Conservation (phyloP, 1,284 basidiomycete genomes). For the Boletus austroedulis region DNA sequence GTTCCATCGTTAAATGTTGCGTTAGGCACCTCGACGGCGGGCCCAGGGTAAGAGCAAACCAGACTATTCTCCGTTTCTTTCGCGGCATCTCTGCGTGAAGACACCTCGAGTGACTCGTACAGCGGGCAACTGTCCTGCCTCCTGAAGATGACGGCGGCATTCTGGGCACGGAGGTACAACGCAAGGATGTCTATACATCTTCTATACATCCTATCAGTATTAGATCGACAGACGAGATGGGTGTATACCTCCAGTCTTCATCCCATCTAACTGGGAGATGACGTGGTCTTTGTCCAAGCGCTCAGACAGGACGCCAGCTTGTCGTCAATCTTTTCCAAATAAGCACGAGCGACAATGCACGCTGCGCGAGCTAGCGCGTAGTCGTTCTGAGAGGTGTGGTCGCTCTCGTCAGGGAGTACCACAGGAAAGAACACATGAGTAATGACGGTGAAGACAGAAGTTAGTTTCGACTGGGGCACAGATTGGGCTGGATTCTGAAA, state of each 20-base stretch:
- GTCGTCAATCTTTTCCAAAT: neutral
- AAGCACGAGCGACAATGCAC: neutral
- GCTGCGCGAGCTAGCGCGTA: neutral
- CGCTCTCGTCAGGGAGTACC: too few relatives aligned
- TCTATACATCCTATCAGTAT: neutral
- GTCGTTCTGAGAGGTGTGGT: slow-evolving; percentile 60
- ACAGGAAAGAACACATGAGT: too few relatives aligned
- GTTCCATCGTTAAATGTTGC: neutral
- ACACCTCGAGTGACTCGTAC: neutral
- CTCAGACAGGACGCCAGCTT: neutral
- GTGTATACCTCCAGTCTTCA: neutral
- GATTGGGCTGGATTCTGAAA: too few relatives aligned
- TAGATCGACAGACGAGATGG: neutral
- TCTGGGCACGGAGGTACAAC: neutral
- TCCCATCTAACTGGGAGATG: neutral
- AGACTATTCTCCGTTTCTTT: neutral
- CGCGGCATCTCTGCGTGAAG: neutral
- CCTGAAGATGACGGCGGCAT: neutral
- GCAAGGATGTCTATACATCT: neutral
- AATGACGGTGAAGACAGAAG: too few relatives aligned
- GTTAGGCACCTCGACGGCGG: neutral
- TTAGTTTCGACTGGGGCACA: too few relatives aligned
- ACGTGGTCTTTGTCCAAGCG: neutral
- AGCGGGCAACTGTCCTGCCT: neutral
- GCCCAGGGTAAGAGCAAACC: neutral